These are phyloP conservation scores for Dendrobium officinale DNA, from an alignment of 106 monocot species.

Conservation along the genomic window DNA sequence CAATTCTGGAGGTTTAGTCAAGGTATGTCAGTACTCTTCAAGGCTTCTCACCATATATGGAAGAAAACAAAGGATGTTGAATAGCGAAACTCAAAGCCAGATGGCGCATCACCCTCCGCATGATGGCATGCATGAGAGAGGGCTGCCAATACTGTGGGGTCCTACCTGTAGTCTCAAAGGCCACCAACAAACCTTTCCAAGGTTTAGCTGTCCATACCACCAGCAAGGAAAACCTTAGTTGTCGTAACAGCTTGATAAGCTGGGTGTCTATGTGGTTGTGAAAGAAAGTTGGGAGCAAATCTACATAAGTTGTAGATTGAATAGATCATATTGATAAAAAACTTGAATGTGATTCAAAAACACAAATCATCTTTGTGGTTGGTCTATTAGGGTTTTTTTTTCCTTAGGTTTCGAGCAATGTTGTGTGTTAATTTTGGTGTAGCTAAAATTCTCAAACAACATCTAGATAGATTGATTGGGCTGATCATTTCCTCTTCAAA, in stretches of 20 bases:
- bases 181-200: no score
- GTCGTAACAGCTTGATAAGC: background rate
- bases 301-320: background rate
- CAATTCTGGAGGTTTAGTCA: no score
- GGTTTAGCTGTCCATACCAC: background rate
- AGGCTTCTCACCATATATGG: no score
- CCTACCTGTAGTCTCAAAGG: no score
- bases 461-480: background rate
- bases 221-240: background rate
- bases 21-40: no score
- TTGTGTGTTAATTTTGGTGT: background rate
- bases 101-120: no score
- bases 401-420: background rate
- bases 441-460: conserved; percentile 1
- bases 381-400: no score
- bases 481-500: background rate
- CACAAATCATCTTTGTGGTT: no score
- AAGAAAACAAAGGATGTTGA: no score
- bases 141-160: no score
- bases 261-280: background rate
- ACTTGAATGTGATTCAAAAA: background rate
- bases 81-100: no score
- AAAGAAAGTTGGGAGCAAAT: background rate
- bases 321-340: background rate
- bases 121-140: no score